Base-by-base conservation (phyloP, 306 rosid species). In the Ziziphus jujuba region DNA sequence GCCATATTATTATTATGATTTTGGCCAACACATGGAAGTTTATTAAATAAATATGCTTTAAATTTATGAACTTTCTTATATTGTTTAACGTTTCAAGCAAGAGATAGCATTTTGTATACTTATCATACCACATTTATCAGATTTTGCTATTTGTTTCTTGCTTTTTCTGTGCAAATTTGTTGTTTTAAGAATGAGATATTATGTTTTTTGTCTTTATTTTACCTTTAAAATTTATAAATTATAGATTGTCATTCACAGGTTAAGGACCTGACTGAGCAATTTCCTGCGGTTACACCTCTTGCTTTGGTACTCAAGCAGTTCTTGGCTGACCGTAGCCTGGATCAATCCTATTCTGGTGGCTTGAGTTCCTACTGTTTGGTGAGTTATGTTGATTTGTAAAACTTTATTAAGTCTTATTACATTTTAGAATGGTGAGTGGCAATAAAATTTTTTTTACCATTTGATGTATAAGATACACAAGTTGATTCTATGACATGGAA, bases 351-450 rank as follows among this genome's bases (percentile, higher is more conserved):
- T 64, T 93, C 98, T 65, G 98, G 98, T 50, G 98, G 98, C 71
- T 80, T 93, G 87, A 93, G 98, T 82, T 93, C 98, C 56, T 90
- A 93, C 75, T 93, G 96, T 75, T 88, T 93, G 98, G 98, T 93
- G 80, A 80, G 89, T 66, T 66, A 55, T 50, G 8, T 50, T 50
- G 55, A 9, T 9, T 50, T 72, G 73, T 63, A 56, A 45, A 50
- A 24, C 33, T 61, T 58, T 34, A 15, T 50, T 47, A 3, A 8
- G 51, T 47, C 5, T 13, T 47, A 17, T 13, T 47, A 17, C 51
- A 47, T 47, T 17, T 47, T 8, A 4, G 2, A 13, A 47, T 47
- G 13, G 2, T 47, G 5, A 11, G 51, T 8, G 5, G 13, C 35
- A 11, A 34, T 11, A 2, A 50, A 40, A 33, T 50, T 33, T 63